phyloP scores from a whole-genome alignment of 306 rosid species.

The Purshia tridentata region DNA sequence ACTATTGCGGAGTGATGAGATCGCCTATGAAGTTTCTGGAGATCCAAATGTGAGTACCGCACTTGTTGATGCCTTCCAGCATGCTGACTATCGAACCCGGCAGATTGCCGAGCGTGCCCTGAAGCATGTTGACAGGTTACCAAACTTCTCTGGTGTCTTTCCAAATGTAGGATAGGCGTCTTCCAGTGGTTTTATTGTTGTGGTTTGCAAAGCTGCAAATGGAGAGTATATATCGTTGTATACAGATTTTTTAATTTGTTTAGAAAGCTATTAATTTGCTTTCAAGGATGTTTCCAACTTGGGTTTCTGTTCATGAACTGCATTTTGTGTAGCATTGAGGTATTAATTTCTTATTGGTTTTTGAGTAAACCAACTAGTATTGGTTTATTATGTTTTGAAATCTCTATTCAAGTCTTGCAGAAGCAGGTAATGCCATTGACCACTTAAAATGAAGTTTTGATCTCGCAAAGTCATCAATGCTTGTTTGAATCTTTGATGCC shows the following conservation, averaged over 20 bases:
- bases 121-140: slow-evolving; percentile 92
- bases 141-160: slow-evolving; percentile 95
- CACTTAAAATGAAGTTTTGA: not conserved
- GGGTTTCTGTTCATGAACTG: slow-evolving; percentile 1
- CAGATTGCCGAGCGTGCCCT: slow-evolving; percentile 95
- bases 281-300: slow-evolving; percentile 16
- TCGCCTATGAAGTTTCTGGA: slow-evolving; percentile 73
- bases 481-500: slow-evolving; percentile 12
- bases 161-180: slow-evolving; percentile 48
- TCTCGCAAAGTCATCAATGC: not conserved
- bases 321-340: not conserved
- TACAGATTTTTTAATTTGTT: slow-evolving; percentile 41
- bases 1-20: slow-evolving; percentile 74
- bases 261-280: slow-evolving; percentile 37
- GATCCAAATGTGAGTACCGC: slow-evolving; percentile 89
- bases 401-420: not conserved
- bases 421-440: not conserved
- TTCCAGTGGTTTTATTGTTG: slow-evolving; percentile 32
- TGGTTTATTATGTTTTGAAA: not conserved
- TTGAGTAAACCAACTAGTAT: not conserved
- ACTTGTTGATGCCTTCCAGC: slow-evolving; percentile 97
- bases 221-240: slow-evolving; percentile 45
- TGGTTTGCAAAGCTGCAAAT: slow-evolving; percentile 41
- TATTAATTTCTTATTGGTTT: slow-evolving; percentile 9
- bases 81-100: slow-evolving; percentile 83